These are phyloP conservation scores for Lactifluus echinatus DNA, from an alignment of 768 basidiomycete genomes.

Conservation along the genomic window DNA sequence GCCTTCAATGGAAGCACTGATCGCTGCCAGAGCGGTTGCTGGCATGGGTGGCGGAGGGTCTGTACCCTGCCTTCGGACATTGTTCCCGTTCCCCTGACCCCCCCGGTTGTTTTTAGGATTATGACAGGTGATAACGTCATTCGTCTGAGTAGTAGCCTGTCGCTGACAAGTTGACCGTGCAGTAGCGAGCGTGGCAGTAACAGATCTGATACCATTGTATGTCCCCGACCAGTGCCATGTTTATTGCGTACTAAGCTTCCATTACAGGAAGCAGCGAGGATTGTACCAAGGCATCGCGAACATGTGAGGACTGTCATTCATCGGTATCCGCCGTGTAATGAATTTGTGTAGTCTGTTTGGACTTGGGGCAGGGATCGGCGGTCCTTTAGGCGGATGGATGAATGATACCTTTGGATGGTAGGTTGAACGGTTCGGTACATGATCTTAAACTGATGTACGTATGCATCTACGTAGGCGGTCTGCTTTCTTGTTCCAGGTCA, in stretches of 20 bases:
- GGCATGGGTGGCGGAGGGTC: slow-evolving; percentile 92
- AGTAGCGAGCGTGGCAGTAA: slow-evolving; percentile 80
- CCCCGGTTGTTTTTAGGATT: slow-evolving; percentile 38
- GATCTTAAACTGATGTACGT: not conserved
- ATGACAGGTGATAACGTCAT: slow-evolving; percentile 58
- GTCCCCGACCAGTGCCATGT: slow-evolving; percentile 24
- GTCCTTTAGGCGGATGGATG: slow-evolving; percentile 77
- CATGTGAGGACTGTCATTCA: slow-evolving; percentile 42
- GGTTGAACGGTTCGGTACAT: slow-evolving; percentile 22
- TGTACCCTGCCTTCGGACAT: slow-evolving; percentile 29
- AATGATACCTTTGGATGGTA: slow-evolving; percentile 83
- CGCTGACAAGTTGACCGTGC: slow-evolving; percentile 9
- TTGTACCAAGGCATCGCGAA: slow-evolving; percentile 89
- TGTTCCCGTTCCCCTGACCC: slow-evolving; percentile 22
- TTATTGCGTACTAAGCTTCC: slow-evolving; percentile 7
- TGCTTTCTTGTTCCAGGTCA: slow-evolving; percentile 81
- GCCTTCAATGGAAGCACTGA: slow-evolving; percentile 74
- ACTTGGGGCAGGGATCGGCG: slow-evolving; percentile 71
- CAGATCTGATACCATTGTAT: slow-evolving; percentile 84
- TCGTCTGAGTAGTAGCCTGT: slow-evolving; percentile 6
- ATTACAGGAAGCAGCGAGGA: slow-evolving; percentile 69
- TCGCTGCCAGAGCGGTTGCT: slow-evolving; percentile 74
- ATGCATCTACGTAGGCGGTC: slow-evolving; percentile 48
- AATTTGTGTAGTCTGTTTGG: slow-evolving; percentile 57
- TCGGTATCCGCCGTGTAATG: not conserved